phyloP scores from a whole-genome alignment of 2,329 filamentous ascomycete genomes.

The Aspergillus tubingensis region DNA sequence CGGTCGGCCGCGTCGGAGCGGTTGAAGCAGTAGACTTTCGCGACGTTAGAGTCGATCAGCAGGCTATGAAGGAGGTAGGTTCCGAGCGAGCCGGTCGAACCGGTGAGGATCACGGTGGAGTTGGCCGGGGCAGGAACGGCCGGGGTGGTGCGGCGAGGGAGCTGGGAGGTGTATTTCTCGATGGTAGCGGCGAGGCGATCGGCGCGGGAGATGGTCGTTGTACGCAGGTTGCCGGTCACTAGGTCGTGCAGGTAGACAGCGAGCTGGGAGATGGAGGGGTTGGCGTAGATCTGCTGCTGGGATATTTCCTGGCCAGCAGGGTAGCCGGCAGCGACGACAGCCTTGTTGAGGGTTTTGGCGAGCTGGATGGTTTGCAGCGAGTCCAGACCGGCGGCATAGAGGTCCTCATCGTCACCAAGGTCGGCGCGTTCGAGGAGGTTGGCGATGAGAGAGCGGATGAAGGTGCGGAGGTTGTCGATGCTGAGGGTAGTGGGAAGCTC shows the following conservation, averaged over 20 bases:
- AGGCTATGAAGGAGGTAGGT: conserved; percentile 49
- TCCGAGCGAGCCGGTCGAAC: conserved; percentile 52
- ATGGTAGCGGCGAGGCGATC: conserved; percentile 8
- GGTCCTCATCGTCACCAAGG: conserved; percentile 18
- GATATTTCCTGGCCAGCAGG: neutral
- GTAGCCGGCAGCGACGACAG: neutral
- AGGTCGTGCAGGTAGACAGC: neutral
- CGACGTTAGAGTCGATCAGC: conserved; percentile 34
- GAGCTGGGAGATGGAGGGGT: conserved; percentile 5
- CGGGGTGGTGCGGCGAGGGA: neutral
- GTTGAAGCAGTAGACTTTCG: conserved; percentile 52
- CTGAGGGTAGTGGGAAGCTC: conserved; percentile 7
- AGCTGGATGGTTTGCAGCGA: conserved; percentile 31
- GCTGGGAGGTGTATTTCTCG: conserved; percentile 4
- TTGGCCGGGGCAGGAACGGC: neutral
- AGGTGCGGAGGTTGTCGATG: conserved; percentile 11
- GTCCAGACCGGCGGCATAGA: conserved; percentile 29
- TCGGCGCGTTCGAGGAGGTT: conserved; percentile 14
- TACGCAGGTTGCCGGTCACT: neutral
- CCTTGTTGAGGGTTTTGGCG: conserved; percentile 15
- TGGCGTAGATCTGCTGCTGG: conserved; percentile 11
- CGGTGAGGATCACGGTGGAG: conserved; percentile 43
- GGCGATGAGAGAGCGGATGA: conserved; percentile 14
- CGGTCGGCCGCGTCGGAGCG: conserved; percentile 46
- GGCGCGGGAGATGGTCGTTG: neutral